Percentiles rank a stretch among this genome's conserved stretches.
Evolutionary conservation across 1,284 basidiomycete genomes (phyloP).

Genomic region (Ustilago vetiveriae): DNA sequence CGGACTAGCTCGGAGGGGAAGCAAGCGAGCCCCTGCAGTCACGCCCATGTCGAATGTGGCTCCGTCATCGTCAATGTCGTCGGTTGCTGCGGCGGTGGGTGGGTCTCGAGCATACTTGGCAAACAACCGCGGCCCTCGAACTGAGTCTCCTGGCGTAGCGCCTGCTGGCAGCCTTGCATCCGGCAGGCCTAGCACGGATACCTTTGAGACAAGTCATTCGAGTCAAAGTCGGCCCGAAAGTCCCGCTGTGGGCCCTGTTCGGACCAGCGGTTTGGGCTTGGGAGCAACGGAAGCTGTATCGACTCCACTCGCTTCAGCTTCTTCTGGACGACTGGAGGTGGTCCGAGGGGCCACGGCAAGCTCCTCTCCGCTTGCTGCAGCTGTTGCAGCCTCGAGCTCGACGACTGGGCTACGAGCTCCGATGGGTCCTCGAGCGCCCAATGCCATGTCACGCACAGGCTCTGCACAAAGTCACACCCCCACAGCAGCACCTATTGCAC

Average conservation of each 20-base stretch:
- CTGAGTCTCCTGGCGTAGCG: constrained; percentile 6
- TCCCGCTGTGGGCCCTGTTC: constrained; percentile 16
- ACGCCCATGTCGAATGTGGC: constrained; percentile 1
- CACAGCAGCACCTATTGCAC: constrained; percentile 8
- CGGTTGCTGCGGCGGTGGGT: constrained; percentile 15
- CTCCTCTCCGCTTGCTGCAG: too few species aligned
- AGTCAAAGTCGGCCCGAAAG: constrained; percentile 27
- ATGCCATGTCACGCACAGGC: constrained; percentile 15
- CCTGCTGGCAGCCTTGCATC: constrained; percentile 4
- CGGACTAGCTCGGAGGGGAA: constrained; percentile 34
- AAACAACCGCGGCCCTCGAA: constrained; percentile 20
- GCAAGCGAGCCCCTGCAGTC: constrained; percentile 24
- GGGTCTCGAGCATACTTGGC: constrained; percentile 32
- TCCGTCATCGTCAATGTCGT: constrained; percentile 8
- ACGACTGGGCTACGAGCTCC: constrained; percentile 23
- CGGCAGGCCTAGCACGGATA: constrained; percentile 25
- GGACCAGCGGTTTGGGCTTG: constrained; percentile 9
- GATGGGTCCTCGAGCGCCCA: constrained; percentile 30
- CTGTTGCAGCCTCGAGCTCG: neutral
- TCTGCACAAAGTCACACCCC: constrained; percentile 12
- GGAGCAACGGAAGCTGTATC: constrained; percentile 1
- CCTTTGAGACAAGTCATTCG: constrained; percentile 23
- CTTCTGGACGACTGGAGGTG: neutral
- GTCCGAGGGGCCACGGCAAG: neutral
- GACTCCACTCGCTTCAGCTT: neutral